Conservation (phyloP, 305 asterid genomes). For the Andrographis paniculata region DNA sequence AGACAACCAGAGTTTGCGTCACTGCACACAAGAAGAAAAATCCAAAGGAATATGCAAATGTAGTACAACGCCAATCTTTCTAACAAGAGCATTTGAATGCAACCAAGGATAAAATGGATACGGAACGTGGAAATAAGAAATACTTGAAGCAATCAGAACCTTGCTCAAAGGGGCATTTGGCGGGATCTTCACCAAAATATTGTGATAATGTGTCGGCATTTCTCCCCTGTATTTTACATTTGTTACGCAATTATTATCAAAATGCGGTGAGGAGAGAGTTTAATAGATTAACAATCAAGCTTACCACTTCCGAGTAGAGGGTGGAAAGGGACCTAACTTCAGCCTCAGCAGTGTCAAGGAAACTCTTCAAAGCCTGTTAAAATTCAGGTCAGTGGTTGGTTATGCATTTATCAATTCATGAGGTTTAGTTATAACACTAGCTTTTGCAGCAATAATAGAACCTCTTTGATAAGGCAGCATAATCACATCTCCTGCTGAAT, state of each 20-base stretch:
- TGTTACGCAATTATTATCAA: conserved; percentile 16
- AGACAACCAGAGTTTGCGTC: conserved; percentile 76
- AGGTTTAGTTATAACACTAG: too few species aligned
- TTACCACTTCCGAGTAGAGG: conserved; percentile 93
- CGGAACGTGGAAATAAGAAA: conserved; percentile 2
- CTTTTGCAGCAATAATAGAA: too few species aligned
- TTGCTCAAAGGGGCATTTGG: conserved; percentile 97
- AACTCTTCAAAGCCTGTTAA: conserved; percentile 73
- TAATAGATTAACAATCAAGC: conserved; percentile 28
- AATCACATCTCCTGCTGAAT: too few species aligned
- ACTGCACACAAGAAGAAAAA: conserved; percentile 42
- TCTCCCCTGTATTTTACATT: conserved; percentile 65
- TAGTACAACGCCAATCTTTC: too few species aligned
- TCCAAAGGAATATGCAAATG: not conserved
- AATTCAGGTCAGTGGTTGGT: conserved; percentile 19
- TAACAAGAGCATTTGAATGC: too few species aligned
- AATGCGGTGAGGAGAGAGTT: too few species aligned
- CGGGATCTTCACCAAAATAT: conserved; percentile 98
- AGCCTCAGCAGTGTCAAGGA: conserved; percentile 85
- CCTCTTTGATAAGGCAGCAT: too few species aligned
- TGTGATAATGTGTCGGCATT: conserved; percentile 90
- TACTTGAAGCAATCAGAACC: conserved; percentile 32
- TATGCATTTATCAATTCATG: not conserved
- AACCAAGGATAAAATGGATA: not conserved
- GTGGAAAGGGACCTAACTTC: conserved; percentile 88